Percentiles rank a stretch among this genome's conserved stretches.
phyloP scores from a whole-genome alignment of 345 rosid species.

The Populus euphratica region DNA sequence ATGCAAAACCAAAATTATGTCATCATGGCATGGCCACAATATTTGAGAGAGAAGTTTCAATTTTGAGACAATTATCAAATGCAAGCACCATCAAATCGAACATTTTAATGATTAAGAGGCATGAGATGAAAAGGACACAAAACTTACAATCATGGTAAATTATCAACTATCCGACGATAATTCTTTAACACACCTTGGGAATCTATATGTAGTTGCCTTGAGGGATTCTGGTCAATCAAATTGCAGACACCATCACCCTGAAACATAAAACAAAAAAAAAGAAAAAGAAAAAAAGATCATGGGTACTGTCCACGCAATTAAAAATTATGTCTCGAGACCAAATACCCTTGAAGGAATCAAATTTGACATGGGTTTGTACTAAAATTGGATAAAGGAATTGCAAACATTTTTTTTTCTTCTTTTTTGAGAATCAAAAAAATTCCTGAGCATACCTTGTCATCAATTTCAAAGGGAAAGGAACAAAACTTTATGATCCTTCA shows the following conservation, averaged over 20 bases:
- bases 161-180: neutral
- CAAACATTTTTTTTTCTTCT: neutral
- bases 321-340: neutral
- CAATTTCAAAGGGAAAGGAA: constrained; percentile 1
- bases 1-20: neutral
- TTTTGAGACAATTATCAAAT: constrained; percentile 1
- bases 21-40: neutral
- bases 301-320: neutral
- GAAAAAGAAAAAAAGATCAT: neutral
- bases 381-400: neutral
- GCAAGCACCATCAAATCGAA: neutral
- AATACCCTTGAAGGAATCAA: neutral
- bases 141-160: neutral
- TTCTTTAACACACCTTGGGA: constrained; percentile 7
- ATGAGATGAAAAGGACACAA: neutral
- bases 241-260: constrained; percentile 25
- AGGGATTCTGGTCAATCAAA: constrained; percentile 7
- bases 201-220: neutral
- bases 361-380: neutral
- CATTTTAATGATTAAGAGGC: neutral
- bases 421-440: neutral
- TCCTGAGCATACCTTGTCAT: constrained; percentile 24
- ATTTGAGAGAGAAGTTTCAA: neutral
- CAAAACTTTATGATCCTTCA: constrained; percentile 33
- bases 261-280: constrained; percentile 1